phyloP scores from a whole-genome alignment of 495 filamentous ascomycete genomes.

The Parachaetomium inaequale region DNA sequence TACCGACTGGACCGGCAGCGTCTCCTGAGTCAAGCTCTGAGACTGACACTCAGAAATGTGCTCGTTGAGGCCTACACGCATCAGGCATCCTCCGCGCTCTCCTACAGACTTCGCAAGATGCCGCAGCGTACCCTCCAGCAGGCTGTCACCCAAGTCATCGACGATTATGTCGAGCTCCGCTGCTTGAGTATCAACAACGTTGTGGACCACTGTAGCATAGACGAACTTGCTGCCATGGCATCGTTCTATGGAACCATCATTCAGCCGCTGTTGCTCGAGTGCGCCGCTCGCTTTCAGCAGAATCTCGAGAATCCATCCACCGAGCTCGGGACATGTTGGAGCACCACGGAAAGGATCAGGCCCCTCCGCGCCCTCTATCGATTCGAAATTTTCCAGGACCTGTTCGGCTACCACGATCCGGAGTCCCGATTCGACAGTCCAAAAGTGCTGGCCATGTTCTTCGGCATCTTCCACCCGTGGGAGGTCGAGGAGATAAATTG shows the following conservation, averaged over 20 bases:
- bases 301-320: not conserved
- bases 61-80: slow-evolving; percentile 22
- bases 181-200: not conserved
- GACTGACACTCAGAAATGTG: slow-evolving; percentile 15
- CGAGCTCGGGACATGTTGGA: slow-evolving; percentile 2
- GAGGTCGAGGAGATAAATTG: slow-evolving; percentile 13
- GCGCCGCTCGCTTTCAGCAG: slow-evolving; percentile 11
- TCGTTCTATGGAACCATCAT: slow-evolving; percentile 26
- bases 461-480: slow-evolving; percentile 18
- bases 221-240: not conserved
- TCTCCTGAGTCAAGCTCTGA: slow-evolving; percentile 16
- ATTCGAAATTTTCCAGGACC: slow-evolving; percentile 27
- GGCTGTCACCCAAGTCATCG: not conserved
- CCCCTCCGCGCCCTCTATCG: slow-evolving; percentile 31
- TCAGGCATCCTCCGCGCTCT: not conserved
- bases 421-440: not conserved
- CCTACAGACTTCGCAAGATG: not conserved
- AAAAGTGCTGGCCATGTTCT: not conserved
- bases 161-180: not conserved
- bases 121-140: not conserved
- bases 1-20: slow-evolving; percentile 21
- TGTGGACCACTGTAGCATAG: not conserved
- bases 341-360: slow-evolving; percentile 20
- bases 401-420: slow-evolving; percentile 17
- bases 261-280: slow-evolving; percentile 19